Evolutionary conservation across 257 asterid species (phyloP), one percentile per base, ranked within the genome.

Genomic region (Eustoma russellianum): DNA sequence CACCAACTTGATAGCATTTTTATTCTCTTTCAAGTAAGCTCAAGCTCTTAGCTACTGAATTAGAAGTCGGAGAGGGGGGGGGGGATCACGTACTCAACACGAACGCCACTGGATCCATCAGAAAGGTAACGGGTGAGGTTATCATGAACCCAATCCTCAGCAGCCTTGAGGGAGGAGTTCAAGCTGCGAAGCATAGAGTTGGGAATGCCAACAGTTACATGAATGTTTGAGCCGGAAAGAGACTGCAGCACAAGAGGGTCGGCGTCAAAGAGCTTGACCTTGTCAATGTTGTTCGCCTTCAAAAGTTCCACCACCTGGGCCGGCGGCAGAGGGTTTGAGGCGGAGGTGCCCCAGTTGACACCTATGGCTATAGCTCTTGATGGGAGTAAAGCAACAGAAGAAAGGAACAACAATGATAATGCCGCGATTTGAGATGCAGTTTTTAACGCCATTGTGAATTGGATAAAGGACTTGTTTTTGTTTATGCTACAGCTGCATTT

Each of bases 261-360:
- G 33, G 95, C 74, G 60, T 89, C 97, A 46, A 72, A 61, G 14
- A 85, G 84, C 86, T 79, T 83, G 30, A 89, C 87, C 64, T 79
- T 80, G 49, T 59, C 61, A 48, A 89, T 77, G 59, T 43, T 55
- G 74, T 77, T 89, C 33, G 92, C 72, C 62, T 83, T 85, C 54
- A 85, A 70, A 44, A 89, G 85, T 74, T 81, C 81, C 72, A 79
- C 88, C 66, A 83, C 94, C 71, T 73, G 80, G 19, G 63, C 67
- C 62, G 95, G 89, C 70, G 80, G 89, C 64, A 88, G 74, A 50
- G 92, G 87, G 68, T 83, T 87, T 13, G 94, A 80, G 66, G 94
- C 82, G 34, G 79, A 67, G 69, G 74, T 81, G 57, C 94, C 97
- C 97, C 97, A 88, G 81, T 79, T 88, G 55, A 88, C 87, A 53